Base-by-base conservation (phyloP, 371 early-diverging fungal species). In the Mucor plumbeus region DNA sequence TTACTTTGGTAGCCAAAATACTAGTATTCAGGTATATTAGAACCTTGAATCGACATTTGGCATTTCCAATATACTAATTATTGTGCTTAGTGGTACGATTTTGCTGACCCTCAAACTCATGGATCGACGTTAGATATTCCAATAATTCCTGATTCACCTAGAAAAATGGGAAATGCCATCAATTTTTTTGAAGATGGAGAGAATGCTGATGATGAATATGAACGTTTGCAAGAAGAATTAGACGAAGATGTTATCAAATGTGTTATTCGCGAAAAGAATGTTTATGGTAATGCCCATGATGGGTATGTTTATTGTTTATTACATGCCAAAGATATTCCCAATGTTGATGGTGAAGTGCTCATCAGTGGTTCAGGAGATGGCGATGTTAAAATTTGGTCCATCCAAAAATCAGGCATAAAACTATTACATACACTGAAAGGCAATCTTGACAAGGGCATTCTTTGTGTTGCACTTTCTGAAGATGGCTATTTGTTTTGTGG, bases 341-440 rank as follows among this genome's bases (percentile, higher is more conserved):
- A 85, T 65, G 74, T 76, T 7, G 84, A 84, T 38, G 92, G 93
- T 58, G 91, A 92, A 47, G 73, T 90, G 59, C 73, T 98, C 8
- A 95, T 90, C 7, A 90, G 94, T 9, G 98, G 97, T 35, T 82
- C 92, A 5, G 90, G 90, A 40, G 91, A 92, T 72, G 98, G 97
- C 7, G 84, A 87, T 53, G 91, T 98, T 68, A 91, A 92, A 87
- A 76, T 89, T 13, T 89, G 90, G 90, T 65, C 71, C 60, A 76
- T 89, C 21, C 56, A 70, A 48, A 68, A 83, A 19, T 69, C 74
- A 34, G 68, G 73, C 47, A 77, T 89, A 21, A 68, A 77, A 19
- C 75, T 72, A 34, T 54, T 87, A 19, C 75, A 73, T 53, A 79
- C 78, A 6, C 70, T 84, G 15, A 70, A 75, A 60, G 89, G 85